These are phyloP conservation scores for Grosmannia penicillata DNA, from an alignment of 2,329 filamentous ascomycete species.

Conservation along the genomic window DNA sequence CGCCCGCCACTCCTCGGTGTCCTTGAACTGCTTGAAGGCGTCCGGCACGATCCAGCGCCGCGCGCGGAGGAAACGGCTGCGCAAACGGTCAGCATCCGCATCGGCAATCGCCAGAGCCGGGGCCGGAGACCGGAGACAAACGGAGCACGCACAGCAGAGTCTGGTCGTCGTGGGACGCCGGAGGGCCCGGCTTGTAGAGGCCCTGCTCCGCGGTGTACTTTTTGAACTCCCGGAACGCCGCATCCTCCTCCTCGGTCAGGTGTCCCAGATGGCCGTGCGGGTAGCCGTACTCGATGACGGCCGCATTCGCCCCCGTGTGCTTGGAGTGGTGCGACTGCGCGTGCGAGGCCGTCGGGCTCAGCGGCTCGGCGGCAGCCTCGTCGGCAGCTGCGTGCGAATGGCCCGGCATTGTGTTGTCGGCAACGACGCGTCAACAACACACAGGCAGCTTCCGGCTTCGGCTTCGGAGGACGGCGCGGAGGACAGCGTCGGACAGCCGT, in stretches of 20 bases:
- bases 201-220: slow-evolving; percentile 46
- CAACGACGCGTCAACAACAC: no score
- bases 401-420: no score
- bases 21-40: slow-evolving; percentile 70
- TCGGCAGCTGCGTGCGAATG: no score
- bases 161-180: slow-evolving; percentile 56
- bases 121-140: neutral
- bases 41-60: slow-evolving; percentile 66
- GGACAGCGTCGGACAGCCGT: no score
- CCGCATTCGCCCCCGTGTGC: slow-evolving; percentile 4
- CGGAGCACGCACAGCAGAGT: slow-evolving; percentile 46
- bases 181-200: slow-evolving; percentile 41
- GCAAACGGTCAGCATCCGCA: neutral
- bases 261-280: slow-evolving; percentile 70
- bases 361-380: neutral
- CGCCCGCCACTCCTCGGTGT: slow-evolving; percentile 76
- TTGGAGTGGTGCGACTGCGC: neutral
- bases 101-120: slow-evolving; percentile 1
- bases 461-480: no score
- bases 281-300: slow-evolving; percentile 32
- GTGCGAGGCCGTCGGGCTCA: neutral
- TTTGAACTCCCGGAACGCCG: slow-evolving; percentile 60
- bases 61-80: slow-evolving; percentile 78
- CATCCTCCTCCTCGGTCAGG: slow-evolving; percentile 53
- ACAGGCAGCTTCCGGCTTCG: no score